Base-by-base conservation (phyloP, 306 rosid species). In the Cajanus cajan region DNA sequence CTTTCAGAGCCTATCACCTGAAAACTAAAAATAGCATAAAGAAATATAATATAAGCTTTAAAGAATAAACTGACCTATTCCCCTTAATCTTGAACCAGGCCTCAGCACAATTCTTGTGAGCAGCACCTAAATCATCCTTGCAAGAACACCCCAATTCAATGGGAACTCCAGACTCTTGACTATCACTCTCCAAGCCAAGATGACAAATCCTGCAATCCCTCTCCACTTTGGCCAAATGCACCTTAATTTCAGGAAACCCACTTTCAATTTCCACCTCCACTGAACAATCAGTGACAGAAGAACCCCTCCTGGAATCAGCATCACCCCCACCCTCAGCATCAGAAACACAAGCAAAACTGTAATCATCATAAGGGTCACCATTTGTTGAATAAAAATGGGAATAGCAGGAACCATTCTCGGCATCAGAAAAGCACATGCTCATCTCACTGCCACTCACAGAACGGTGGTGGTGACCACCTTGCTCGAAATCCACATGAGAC, bases 51-150 rank as follows among this genome's bases (percentile, higher is more conserved):
- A 1, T 28, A 28, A 44, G 41, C 15, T 37, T 65, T 18, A 16
- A 64, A 64, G 28, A 65, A 8, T 39, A 36, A 37, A 65, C 97
- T 91, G 19, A 93, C 98, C 89, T 87, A 68, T 93, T 87, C 21
- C 98, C 98, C 82, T 74, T 93, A 8, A 88, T 91, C 82, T 91
- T 93, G 86, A 93, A 93, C 97, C 98, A 93, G 37, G 91, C 86
- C 86, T 93, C 95, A 34, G 98, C 98, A 76, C 98, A 93, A 43
- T 91, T 82, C 78, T 84, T 90, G 79, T 93, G 98, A 74, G 91
- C 97, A 59, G 92, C 87, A 83, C 89, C 97, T 36, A 93, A 75
- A 77, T 91, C 98, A 75, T 87, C 87, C 69, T 93, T 91, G 68
- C 98, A 93, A 44, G 93, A 91, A 79, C 98, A 93, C 28, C 98